Evolutionary conservation across 108 stramenopile genomes (phyloP).

Genomic region (Cyclotella distinguenda): DNA sequence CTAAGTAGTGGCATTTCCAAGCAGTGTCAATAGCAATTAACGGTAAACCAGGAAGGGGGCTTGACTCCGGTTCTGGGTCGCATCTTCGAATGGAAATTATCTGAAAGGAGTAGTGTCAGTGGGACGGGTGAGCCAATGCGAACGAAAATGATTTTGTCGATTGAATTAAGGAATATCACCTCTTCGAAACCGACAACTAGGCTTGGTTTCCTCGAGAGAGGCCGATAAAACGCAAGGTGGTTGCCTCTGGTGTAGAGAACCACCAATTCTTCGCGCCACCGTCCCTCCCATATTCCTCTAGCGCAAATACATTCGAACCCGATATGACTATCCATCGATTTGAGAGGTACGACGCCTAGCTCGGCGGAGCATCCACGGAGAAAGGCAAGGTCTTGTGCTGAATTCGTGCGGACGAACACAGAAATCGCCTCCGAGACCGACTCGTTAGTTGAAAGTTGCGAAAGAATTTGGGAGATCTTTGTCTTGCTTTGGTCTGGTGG

Average conservation of each 20-base stretch:
- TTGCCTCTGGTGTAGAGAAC: constrained; percentile 60
- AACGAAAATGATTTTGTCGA: too few species aligned
- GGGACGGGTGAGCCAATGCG: too few species aligned
- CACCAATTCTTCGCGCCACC: constrained; percentile 92
- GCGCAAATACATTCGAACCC: constrained; percentile 69
- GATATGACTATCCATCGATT: constrained; percentile 41
- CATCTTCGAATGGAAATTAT: constrained; percentile 54
- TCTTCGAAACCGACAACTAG: constrained; percentile 70
- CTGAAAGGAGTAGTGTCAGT: too few species aligned
- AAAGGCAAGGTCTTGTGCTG: constrained; percentile 73
- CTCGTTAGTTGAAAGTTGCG: constrained; percentile 54
- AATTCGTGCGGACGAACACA: constrained; percentile 44
- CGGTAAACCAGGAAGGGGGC: constrained; percentile 73
- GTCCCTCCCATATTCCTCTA: constrained; percentile 87
- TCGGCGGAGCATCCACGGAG: constrained; percentile 69
- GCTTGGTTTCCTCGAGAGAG: constrained; percentile 74
- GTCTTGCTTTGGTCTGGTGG: constrained; percentile 62
- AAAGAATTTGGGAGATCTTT: constrained; percentile 66
- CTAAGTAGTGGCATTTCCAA: constrained; percentile 80
- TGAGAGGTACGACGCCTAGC: constrained; percentile 58
- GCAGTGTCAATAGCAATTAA: constrained; percentile 81
- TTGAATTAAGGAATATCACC: too few species aligned
- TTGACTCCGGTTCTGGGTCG: constrained; percentile 21
- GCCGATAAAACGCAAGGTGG: constrained; percentile 79
- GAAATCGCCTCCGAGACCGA: constrained; percentile 42